Evolutionary conservation across 2,329 filamentous ascomycete species (phyloP).

Genomic region (Phaeosphaeriaceae sp.): DNA sequence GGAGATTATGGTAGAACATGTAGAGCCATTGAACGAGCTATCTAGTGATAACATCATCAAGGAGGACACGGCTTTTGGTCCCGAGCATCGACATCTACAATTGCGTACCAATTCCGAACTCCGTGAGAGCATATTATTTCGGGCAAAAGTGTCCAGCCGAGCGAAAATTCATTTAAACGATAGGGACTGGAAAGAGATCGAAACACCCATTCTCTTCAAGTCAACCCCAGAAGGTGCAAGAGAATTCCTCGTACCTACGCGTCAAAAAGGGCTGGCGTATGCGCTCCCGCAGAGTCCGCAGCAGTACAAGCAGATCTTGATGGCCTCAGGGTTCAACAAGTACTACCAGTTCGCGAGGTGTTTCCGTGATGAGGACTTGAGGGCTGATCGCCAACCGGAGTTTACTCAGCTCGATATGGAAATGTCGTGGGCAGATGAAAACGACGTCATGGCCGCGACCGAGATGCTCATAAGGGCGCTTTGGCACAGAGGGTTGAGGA

Average conservation of each 20-base stretch:
- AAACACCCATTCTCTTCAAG: constrained; percentile 95
- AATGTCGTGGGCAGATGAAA: constrained; percentile 80
- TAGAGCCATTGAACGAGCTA: constrained; percentile 75
- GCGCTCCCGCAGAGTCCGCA: constrained; percentile 95
- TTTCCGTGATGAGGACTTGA: constrained; percentile 92
- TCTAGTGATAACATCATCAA: constrained; percentile 78
- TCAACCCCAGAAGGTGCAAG: constrained; percentile 94
- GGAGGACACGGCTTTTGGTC: constrained; percentile 73
- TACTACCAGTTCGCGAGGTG: constrained; percentile 96
- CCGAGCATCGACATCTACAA: constrained; percentile 80
- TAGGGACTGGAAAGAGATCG: constrained; percentile 74
- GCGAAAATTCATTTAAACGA: constrained; percentile 61
- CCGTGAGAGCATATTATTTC: constrained; percentile 71
- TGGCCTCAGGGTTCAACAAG: constrained; percentile 81
- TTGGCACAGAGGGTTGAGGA: constrained; percentile 58
- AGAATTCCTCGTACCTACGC: constrained; percentile 91
- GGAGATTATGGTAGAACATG: constrained; percentile 67
- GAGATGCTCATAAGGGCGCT: constrained; percentile 62
- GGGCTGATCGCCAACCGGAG: constrained; percentile 92
- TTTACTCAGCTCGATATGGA: constrained; percentile 97
- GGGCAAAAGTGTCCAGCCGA: constrained; percentile 65
- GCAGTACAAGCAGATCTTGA: constrained; percentile 97
- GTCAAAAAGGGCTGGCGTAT: constrained; percentile 77
- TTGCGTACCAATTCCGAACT: constrained; percentile 75
- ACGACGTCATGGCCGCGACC: constrained; percentile 69